Conservation (phyloP, 345 rosid genomes). For the Aquilaria yunnanensis region DNA sequence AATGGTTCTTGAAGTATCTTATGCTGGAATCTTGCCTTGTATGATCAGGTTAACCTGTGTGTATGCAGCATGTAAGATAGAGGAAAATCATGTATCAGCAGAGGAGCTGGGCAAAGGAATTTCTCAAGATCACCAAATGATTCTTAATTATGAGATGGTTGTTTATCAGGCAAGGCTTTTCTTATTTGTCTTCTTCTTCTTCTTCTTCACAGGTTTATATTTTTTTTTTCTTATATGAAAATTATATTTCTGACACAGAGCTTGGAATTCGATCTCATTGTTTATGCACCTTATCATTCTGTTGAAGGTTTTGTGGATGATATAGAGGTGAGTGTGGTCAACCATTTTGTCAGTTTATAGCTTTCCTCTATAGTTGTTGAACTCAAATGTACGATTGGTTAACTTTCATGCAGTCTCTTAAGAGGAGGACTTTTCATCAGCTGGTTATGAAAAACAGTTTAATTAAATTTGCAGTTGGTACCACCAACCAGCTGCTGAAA, state of each 20-base stretch:
- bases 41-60: constrained; percentile 87
- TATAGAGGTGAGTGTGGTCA: constrained; percentile 49
- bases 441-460: too few relatives aligned
- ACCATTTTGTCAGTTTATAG: background rate
- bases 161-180: constrained; percentile 62
- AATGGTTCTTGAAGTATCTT: background rate
- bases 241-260: constrained; percentile 38
- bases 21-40: constrained; percentile 12
- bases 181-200: constrained; percentile 1
- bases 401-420: too few relatives aligned
- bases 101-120: constrained; percentile 99
- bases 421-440: too few relatives aligned
- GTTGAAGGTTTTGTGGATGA: constrained; percentile 82
- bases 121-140: constrained; percentile 93
- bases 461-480: too few relatives aligned
- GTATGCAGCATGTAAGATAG: constrained; percentile 92
- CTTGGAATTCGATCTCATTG: constrained; percentile 95
- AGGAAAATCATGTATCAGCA: constrained; percentile 97
- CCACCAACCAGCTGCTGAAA: background rate
- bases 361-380: background rate
- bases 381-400: background rate
- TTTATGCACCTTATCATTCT: constrained; percentile 88
- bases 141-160: constrained; percentile 96
- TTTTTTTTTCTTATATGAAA: background rate
- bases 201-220: constrained; percentile 4